phyloP scores from a whole-genome alignment of 192 early-diverging fungal genomes.

The Coemansia sp. region DNA sequence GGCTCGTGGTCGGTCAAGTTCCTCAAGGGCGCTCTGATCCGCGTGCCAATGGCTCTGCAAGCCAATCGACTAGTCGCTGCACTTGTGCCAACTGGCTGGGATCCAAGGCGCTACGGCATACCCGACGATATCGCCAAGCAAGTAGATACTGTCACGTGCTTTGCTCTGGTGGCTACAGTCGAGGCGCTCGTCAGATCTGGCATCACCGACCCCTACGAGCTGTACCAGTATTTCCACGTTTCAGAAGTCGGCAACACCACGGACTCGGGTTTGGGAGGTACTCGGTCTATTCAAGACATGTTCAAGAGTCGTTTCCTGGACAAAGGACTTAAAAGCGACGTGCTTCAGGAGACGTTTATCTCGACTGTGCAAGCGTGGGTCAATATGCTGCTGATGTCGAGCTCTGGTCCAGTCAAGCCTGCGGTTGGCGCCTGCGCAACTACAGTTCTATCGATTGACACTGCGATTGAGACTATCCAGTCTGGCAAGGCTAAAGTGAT shows the following conservation, averaged over 20 bases:
- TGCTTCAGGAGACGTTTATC: constrained; percentile 92
- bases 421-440: constrained; percentile 91
- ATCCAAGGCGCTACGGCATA: constrained; percentile 83
- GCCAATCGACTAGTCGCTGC: constrained; percentile 85
- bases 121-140: constrained; percentile 89
- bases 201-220: constrained; percentile 96
- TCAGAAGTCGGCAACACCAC: constrained; percentile 90
- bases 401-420: constrained; percentile 85
- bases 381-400: constrained; percentile 91
- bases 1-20: constrained; percentile 78
- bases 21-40: constrained; percentile 86
- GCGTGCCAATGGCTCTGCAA: constrained; percentile 86
- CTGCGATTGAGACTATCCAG: constrained; percentile 86
- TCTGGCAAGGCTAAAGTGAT: constrained; percentile 91
- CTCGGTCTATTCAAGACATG: constrained; percentile 70
- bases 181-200: constrained; percentile 89
- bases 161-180: constrained; percentile 85
- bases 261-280: constrained; percentile 89
- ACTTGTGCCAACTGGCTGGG: constrained; percentile 94
- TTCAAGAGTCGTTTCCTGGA: constrained; percentile 78
- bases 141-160: constrained; percentile 88
- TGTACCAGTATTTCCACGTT: constrained; percentile 95
- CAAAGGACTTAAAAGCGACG: constrained; percentile 79
- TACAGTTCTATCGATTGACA: constrained; percentile 87
- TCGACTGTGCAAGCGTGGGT: constrained; percentile 97